A percentile compares a stretch with the other conserved stretches of the same genome.
Evolutionary conservation across 352 stramenopile species (phyloP).

Genomic region (Phytophthora podocarpi): DNA sequence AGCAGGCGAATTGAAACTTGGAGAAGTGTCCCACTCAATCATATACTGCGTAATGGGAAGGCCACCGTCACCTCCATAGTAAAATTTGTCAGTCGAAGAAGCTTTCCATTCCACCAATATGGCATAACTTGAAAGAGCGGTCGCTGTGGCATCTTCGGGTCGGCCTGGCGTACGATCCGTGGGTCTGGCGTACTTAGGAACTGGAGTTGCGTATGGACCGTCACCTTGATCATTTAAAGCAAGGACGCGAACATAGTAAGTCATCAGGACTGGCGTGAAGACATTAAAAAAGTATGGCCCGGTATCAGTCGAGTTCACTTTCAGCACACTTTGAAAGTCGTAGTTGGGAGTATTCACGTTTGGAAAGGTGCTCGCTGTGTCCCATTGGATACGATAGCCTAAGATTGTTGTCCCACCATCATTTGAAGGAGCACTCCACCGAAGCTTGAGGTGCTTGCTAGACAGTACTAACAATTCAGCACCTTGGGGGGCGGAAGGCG

Average conservation of each 20-base stretch:
- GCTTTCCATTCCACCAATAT: slow-evolving; percentile 92
- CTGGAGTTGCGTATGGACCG: slow-evolving; percentile 47
- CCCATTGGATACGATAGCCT: slow-evolving; percentile 94
- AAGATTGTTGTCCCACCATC: slow-evolving; percentile 77
- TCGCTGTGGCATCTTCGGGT: slow-evolving; percentile 61
- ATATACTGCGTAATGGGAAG: slow-evolving; percentile 95
- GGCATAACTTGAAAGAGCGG: slow-evolving; percentile 86
- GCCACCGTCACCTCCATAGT: slow-evolving; percentile 93
- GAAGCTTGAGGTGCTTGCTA: slow-evolving; percentile 73
- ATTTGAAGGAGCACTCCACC: slow-evolving; percentile 68
- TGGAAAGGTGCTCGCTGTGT: slow-evolving; percentile 68
- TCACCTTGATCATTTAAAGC: slow-evolving; percentile 92
- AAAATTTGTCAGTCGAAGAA: slow-evolving; percentile 79
- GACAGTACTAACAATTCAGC: slow-evolving; percentile 69
- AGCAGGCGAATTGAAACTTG: slow-evolving; percentile 90
- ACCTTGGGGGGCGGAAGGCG: slow-evolving; percentile 36
- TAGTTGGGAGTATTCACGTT: slow-evolving; percentile 81
- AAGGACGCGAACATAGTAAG: slow-evolving; percentile 91
- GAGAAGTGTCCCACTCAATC: slow-evolving; percentile 94
- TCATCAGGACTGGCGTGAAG: slow-evolving; percentile 50
- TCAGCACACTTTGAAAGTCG: slow-evolving; percentile 53
- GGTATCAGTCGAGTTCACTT: slow-evolving; percentile 36
- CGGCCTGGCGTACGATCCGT: slow-evolving; percentile 79
- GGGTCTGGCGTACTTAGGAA: slow-evolving; percentile 57
- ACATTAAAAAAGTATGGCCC: slow-evolving; percentile 94